Evolutionary conservation across 164 flowering plant species (phyloP), one percentile per base, ranked within the genome.

Genomic region (Vitis rotundifolia): DNA sequence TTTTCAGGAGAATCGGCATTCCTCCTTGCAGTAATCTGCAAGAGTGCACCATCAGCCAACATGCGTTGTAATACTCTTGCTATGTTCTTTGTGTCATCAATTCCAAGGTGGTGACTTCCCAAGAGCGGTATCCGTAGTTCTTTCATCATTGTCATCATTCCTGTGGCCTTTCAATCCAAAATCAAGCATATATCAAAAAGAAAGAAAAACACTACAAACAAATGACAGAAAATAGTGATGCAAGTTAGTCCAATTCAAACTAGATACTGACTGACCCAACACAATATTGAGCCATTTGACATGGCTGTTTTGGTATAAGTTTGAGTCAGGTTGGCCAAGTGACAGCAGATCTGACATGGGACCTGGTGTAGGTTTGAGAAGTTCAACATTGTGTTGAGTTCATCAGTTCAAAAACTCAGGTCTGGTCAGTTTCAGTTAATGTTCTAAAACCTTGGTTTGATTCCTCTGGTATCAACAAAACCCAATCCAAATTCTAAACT

Each of bases 41-140:
- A 22, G 37, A 79, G 58, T 31, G 93, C 98, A 68, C 99, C 99
- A 82, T 95, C 97, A 31, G 71, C 81, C 55, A 95, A 85, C 97
- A 95, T 86, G 59, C 69, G 90, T 44, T 84, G 97, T 81, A 95
- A 76, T 15, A 95, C 98, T 73, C 89, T 88, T 2, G 88, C 80
- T 59, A 95, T 90, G 82, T 95, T 95, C 81, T 85, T 93, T 2
- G 98, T 73, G 72, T 95, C 99, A 77, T 95, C 99, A 18, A 95
- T 87, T 11, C 99, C 98, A 53, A 95, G 93, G 85, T 95, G 99
- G 76, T 95, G 99, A 73, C 93, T 93, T 80, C 97, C 99, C 59
- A 86, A 49, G 69, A 81, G 73, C 31, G 84, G 87, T 13, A 95
- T 84, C 66, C 68, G 67, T 26, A 88, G 89, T 75, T 86, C 81